Conservation (phyloP, 257 asterid genomes). For the Nyctanthes arbortristis region DNA sequence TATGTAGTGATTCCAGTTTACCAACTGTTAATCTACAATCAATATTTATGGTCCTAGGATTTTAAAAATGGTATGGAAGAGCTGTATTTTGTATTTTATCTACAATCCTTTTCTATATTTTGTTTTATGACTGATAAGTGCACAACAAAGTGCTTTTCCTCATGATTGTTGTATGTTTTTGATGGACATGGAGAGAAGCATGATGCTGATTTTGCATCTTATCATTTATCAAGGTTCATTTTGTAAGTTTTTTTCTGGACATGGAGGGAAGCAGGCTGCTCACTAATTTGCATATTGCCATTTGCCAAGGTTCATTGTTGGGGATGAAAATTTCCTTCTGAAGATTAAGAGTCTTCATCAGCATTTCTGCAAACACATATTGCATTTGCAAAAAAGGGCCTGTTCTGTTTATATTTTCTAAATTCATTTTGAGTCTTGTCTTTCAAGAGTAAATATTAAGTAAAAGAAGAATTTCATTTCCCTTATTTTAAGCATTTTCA, state of each 20-base stretch:
- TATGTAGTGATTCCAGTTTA: background rate
- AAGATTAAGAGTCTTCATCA: slow-evolving; percentile 68
- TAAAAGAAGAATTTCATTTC: no score
- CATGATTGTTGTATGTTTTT: slow-evolving; percentile 58
- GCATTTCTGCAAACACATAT: slow-evolving; percentile 86
- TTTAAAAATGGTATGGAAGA: background rate
- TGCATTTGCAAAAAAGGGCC: slow-evolving; percentile 91
- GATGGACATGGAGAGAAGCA: slow-evolving; percentile 99
- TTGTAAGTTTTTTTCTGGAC: no score
- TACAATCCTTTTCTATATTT: no score
- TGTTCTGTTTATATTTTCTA: no score
- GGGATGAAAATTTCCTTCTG: slow-evolving; percentile 69
- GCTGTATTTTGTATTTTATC: background rate
- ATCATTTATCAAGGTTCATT: slow-evolving; percentile 79
- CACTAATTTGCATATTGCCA: no score
- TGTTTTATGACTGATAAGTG: background rate
- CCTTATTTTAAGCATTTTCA: no score
- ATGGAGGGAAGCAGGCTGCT: no score
- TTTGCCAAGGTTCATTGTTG: no score
- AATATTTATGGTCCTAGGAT: background rate
- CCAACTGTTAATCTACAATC: background rate
- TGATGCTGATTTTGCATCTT: slow-evolving; percentile 91
- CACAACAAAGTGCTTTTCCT: background rate
- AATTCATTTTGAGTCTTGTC: no score
- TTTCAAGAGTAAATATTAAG: no score